phyloP scores from a whole-genome alignment of 345 rosid genomes.

The Murraya paniculata region DNA sequence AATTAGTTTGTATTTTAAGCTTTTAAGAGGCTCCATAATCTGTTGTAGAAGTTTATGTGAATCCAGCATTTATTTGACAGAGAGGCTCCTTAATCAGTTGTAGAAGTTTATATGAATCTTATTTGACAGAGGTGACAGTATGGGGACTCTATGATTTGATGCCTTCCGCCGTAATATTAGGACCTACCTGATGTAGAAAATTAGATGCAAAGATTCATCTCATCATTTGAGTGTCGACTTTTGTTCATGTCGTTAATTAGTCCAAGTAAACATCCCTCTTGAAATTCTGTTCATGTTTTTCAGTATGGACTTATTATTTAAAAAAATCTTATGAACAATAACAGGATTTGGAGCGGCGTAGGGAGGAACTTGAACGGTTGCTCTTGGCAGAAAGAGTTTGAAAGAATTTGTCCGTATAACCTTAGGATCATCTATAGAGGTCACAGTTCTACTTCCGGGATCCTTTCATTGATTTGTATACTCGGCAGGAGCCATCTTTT shows the following conservation, averaged over 20 bases:
- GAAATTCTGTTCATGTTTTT: background rate
- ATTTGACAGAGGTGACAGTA: background rate
- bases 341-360: constrained; percentile 80
- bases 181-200: too few relatives aligned
- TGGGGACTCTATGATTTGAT: background rate
- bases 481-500: background rate
- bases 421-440: background rate
- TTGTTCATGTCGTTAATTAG: background rate
- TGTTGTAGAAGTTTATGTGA: too few relatives aligned
- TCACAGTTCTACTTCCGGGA: background rate
- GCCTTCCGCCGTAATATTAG: background rate
- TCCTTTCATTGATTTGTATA: background rate
- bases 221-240: background rate
- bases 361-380: constrained; percentile 84
- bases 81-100: background rate
- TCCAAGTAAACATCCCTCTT: background rate
- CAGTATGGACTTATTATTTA: background rate
- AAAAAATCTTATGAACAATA: background rate
- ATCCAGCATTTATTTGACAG: too few relatives aligned
- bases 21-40: background rate
- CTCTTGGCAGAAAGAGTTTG: constrained; percentile 54
- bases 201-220: background rate
- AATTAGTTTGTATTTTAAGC: background rate
- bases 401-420: background rate
- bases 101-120: background rate